Evolutionary conservation across 441 rosid species (phyloP), one percentile per base, ranked within the genome.

Genomic region (Melastoma candidum): DNA sequence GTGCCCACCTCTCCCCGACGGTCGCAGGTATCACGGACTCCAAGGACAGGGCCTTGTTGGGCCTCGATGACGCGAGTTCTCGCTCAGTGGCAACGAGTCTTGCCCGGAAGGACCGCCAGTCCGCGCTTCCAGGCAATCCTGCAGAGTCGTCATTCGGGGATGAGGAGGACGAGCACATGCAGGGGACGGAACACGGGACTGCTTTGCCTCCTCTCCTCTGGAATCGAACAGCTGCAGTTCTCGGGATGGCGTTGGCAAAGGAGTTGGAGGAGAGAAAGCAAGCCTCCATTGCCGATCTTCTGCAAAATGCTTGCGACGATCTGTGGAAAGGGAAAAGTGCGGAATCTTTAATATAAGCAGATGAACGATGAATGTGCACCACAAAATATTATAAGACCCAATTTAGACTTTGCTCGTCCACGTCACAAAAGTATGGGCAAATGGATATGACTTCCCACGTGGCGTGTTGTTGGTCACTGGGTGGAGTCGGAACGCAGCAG

Each of bases 81-180:
- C 64, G 64, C 51, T 83, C 95, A 26, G 62, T 70, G 0, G 81
- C 87, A 4, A 87, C 96, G 11, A 87, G 63, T 54, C 80, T 76
- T 29, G 98, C 98, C 54, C 96, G 75, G 51, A 85, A 80, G n/a
- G 77, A 70, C 44, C 95, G 73, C 98, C 98, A 85, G 49, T 90
- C 93, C 26, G 70, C 56, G 45, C 68, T 74, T 48, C 48, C 32
- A 17, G 29, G 53, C 58, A 72, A 43, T 44, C 69, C 68, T 46
- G 73, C 80, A n/a, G 70, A 45, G 11, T 44, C 60, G 3, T 17
- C 47, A 7, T 10, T 77, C 1, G 61, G 43, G 24, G 71, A 72
- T 48, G 74, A 69, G 45, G 77, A 68, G 61, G 89, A 74, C 47
- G 47, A 54, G 44, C 32, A 67, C 87, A 77, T 76, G 82, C 90